Percentiles rank a stretch among this genome's conserved stretches.
These are phyloP conservation scores for Cyberlindnera misumaiensis DNA, from an alignment of 805 yeast genomes.

Conservation along the genomic window DNA sequence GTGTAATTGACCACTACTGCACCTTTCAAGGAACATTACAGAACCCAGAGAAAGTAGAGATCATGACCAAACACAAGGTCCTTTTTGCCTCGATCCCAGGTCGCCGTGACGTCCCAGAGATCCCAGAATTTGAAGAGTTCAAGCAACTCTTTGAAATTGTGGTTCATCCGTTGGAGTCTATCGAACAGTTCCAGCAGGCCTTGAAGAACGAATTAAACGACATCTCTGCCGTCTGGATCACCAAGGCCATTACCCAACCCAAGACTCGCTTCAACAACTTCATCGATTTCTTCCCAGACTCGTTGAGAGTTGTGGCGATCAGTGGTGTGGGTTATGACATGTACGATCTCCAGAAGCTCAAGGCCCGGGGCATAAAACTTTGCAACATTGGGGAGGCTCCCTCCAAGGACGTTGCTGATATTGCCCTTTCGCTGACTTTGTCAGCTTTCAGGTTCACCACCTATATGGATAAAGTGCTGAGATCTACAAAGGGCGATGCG, in stretches of 20 bases:
- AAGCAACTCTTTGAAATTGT: constrained; percentile 30
- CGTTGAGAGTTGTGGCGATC: constrained; percentile 42
- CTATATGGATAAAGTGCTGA: constrained; percentile 36
- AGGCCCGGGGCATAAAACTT: constrained; percentile 41
- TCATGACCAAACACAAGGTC: constrained; percentile 13
- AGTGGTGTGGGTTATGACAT: constrained; percentile 59
- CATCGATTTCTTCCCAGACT: constrained; percentile 37
- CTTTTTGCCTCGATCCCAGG: constrained; percentile 9
- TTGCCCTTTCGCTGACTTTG: constrained; percentile 51
- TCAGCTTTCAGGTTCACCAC: constrained; percentile 53
- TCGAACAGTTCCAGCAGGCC: constrained; percentile 35
- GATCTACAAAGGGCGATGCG: constrained; percentile 33
- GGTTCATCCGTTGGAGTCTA: constrained; percentile 12
- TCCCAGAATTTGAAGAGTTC: constrained; percentile 41
- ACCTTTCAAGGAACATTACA: too few species aligned
- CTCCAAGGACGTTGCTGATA: constrained; percentile 64
- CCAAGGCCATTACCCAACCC: constrained; percentile 42
- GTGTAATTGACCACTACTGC: too few species aligned
- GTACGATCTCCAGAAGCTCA: constrained; percentile 38
- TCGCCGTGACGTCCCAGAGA: constrained; percentile 39
- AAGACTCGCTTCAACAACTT: constrained; percentile 37
- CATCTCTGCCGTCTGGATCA: constrained; percentile 46
- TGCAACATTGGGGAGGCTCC: constrained; percentile 57
- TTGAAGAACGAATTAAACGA: constrained; percentile 31
- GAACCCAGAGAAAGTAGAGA: too few species aligned